Conservation (phyloP, 768 basidiomycete genomes). For the Naganishia friedmannii region DNA sequence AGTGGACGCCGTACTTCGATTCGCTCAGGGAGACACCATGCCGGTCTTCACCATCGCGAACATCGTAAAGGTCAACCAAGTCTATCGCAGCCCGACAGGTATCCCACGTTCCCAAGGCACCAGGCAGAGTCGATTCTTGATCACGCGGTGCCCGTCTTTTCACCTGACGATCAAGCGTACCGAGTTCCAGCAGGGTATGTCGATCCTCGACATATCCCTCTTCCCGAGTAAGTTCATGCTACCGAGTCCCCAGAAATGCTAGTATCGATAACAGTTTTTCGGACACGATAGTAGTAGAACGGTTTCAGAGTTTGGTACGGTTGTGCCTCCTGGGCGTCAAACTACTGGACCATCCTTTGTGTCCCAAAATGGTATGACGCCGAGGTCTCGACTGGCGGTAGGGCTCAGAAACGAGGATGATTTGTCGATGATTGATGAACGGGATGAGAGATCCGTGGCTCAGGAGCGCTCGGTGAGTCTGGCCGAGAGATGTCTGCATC, state of each 20-base stretch:
- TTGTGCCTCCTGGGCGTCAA: conserved; percentile 19
- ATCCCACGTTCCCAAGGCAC: conserved; percentile 24
- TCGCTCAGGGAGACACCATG: neutral
- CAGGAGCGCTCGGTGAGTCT: conserved; percentile 4
- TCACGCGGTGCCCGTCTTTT: conserved; percentile 23
- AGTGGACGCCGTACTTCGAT: conserved; percentile 4
- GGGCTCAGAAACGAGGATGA: conserved; percentile 42
- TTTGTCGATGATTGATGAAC: conserved; percentile 40
- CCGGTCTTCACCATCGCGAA: conserved; percentile 1
- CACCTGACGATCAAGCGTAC: conserved; percentile 5
- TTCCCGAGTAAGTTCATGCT: conserved; percentile 31
- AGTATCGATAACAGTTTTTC: conserved; percentile 29
- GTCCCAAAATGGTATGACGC: conserved; percentile 11
- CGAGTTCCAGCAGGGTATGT: conserved; percentile 10
- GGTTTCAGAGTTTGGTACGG: conserved; percentile 21
- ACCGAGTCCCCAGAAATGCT: conserved; percentile 14
- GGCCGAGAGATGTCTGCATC: neutral
- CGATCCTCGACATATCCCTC: conserved; percentile 26
- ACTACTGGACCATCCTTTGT: conserved; percentile 31
- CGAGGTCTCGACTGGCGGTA: conserved; percentile 43
- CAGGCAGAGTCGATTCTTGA: conserved; percentile 29
- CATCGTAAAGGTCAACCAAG: neutral
- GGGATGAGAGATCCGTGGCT: conserved; percentile 27
- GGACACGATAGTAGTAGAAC: neutral
- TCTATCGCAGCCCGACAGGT: conserved; percentile 29